Evolutionary conservation across 23 red algal species (phyloP), one percentile per base, ranked within the genome.

Genomic region (Agarophyton chilense): DNA sequence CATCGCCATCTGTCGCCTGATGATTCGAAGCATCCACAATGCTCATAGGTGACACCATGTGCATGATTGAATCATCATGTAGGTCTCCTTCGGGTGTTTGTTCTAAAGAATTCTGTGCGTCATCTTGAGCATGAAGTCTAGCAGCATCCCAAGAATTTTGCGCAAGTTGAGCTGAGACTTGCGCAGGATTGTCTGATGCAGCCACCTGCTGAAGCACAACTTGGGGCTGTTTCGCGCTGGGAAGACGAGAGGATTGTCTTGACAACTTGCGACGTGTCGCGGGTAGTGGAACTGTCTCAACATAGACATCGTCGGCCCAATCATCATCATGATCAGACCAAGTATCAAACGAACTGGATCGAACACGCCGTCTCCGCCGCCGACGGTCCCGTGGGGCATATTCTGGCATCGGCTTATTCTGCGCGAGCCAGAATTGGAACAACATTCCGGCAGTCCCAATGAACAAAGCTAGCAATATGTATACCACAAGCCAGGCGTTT

Each of bases 321-420:
- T 63, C 85, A 47, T 89, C 85, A n/a, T 89, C 85, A 44, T 89
- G 42, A 22, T 89, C 85, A 64, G 63, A 62, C 85, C 85, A 89
- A 10, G 24, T 45, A 33, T 65, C 40, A 45, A 83, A 65, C 10
- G 66, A 58, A 47, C 21, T 60, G 18, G 67, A 17, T 2, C 85
- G 66, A 67, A 64, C 71, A 49, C 70, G 67, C 24, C 72, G 51
- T 28, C 85, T 44, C 26, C 85, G 63, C 52, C 85, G 26, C 16
- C 85, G 67, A 16, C 85, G 67, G 19, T 89, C 85, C 5, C 73
- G 35, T 4, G 88, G 88, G 12, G 88, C 75, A 38, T 74, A 57
- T 29, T 53, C 55, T 21, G 57, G 58, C 88, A 91, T 91, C 13
- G 60, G 57, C 45, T 82, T 81, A 36, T 91, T 57, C 60, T 42